Evolutionary conservation across 192 early-diverging fungal species (phyloP).

Genomic region (Allomyces macrogynus): DNA sequence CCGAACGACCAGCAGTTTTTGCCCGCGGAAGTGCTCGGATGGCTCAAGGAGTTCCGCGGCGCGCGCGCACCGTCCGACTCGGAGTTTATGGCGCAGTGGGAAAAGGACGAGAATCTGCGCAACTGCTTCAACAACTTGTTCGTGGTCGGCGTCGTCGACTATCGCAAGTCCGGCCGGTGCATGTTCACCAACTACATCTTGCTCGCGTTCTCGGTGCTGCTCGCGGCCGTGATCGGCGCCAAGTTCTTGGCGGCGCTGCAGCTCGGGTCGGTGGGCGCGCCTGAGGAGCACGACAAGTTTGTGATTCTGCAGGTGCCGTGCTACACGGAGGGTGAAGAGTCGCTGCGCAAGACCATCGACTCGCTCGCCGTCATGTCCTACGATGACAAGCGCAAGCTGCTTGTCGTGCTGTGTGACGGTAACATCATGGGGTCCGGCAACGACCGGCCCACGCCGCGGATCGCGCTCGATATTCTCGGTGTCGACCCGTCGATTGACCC

Average conservation of each 20-base stretch:
- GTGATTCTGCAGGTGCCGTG: conserved; percentile 88
- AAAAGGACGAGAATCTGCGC: neutral
- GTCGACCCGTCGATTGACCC: conserved; percentile 57
- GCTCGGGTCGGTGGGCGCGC: conserved; percentile 43
- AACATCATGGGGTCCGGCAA: conserved; percentile 91
- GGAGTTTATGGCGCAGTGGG: conserved; percentile 4
- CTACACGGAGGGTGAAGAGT: conserved; percentile 81
- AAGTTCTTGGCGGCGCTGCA: conserved; percentile 64
- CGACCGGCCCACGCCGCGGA: conserved; percentile 86
- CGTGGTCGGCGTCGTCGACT: conserved; percentile 62
- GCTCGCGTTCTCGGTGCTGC: conserved; percentile 50
- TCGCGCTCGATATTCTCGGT: conserved; percentile 80
- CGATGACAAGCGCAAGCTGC: conserved; percentile 69
- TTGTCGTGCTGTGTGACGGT: conserved; percentile 77
- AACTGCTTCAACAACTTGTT: conserved; percentile 65
- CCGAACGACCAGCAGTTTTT: conserved; percentile 1
- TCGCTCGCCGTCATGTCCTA: conserved; percentile 53
- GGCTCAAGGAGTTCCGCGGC: neutral
- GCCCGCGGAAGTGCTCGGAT: neutral
- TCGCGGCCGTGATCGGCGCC: conserved; percentile 58
- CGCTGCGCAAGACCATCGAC: conserved; percentile 63
- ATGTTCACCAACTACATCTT: conserved; percentile 69
- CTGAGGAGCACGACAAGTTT: conserved; percentile 86
- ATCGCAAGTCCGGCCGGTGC: conserved; percentile 53
- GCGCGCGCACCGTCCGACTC: neutral